phyloP scores from a whole-genome alignment of 768 basidiomycete genomes.

The Tricholoma saponaceum region DNA sequence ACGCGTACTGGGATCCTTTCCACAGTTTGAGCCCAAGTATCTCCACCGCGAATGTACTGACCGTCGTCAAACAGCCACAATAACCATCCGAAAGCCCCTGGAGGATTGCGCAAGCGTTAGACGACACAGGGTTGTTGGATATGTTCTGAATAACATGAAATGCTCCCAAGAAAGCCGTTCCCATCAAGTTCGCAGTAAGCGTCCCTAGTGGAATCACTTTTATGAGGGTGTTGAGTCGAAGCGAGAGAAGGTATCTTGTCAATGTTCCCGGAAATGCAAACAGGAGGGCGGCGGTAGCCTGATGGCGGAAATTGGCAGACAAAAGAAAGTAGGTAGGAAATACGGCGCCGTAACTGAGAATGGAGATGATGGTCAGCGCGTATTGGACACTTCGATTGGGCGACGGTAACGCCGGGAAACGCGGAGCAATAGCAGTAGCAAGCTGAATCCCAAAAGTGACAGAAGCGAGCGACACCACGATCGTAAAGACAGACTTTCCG shows the following conservation, averaged over 20 bases:
- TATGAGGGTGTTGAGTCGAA: slow-evolving; percentile 61
- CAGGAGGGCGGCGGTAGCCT: slow-evolving; percentile 82
- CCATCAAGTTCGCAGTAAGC: slow-evolving; percentile 67
- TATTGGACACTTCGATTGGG: slow-evolving; percentile 45
- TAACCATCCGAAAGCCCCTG: slow-evolving; percentile 89
- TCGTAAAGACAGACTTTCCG: slow-evolving; percentile 74
- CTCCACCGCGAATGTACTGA: slow-evolving; percentile 91
- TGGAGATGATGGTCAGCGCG: slow-evolving; percentile 46
- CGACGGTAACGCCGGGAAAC: slow-evolving; percentile 37
- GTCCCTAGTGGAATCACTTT: slow-evolving; percentile 75
- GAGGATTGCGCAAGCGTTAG: slow-evolving; percentile 62
- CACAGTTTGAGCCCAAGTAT: slow-evolving; percentile 49
- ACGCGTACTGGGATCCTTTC: slow-evolving; percentile 65
- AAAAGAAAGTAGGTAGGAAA: slow-evolving; percentile 78
- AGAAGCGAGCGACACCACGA: slow-evolving; percentile 72
- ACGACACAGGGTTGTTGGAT: slow-evolving; percentile 36
- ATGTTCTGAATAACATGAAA: slow-evolving; percentile 65
- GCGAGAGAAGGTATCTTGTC: slow-evolving; percentile 75
- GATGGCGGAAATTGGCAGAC: slow-evolving; percentile 62
- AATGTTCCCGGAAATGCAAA: slow-evolving; percentile 89
- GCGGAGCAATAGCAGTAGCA: slow-evolving; percentile 36
- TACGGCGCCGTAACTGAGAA: slow-evolving; percentile 69
- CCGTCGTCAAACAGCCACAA: slow-evolving; percentile 91
- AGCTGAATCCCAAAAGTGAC: slow-evolving; percentile 71
- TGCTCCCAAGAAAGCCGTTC: slow-evolving; percentile 77